Evolutionary conservation across 2,329 filamentous ascomycete genomes (phyloP).

Genomic region (Colletotrichum siamense): DNA sequence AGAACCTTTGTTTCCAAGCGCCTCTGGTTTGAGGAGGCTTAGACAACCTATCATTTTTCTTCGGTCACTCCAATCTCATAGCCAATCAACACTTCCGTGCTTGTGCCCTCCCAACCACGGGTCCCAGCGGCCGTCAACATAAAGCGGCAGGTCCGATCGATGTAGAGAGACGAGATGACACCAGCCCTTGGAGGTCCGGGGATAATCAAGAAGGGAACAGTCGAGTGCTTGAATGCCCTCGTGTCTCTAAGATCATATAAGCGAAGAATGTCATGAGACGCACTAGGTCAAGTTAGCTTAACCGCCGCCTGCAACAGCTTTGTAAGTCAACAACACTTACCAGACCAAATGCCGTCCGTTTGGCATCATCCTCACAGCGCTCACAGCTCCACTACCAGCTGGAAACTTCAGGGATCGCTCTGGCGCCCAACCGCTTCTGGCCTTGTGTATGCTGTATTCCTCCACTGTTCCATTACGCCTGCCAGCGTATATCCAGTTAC

Average conservation of each 20-base stretch:
- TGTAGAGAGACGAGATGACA: constrained; percentile 83
- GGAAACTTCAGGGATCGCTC: constrained; percentile 87
- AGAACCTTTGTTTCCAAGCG: background rate
- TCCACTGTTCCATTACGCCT: constrained; percentile 92
- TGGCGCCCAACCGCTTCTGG: constrained; percentile 69
- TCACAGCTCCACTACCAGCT: constrained; percentile 86
- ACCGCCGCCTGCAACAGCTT: background rate
- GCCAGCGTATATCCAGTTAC: constrained; percentile 93
- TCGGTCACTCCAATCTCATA: constrained; percentile 75
- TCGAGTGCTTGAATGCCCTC: constrained; percentile 71
- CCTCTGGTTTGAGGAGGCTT: background rate
- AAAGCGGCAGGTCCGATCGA: constrained; percentile 87
- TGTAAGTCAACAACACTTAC: constrained; percentile 27
- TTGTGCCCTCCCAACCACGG: constrained; percentile 90
- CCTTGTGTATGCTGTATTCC: constrained; percentile 88
- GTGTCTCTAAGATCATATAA: constrained; percentile 85
- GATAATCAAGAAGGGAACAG: constrained; percentile 94
- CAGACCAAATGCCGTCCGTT: constrained; percentile 93
- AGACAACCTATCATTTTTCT: constrained; percentile 3
- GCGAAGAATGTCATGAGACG: constrained; percentile 90
- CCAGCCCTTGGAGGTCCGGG: constrained; percentile 85
- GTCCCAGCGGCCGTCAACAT: constrained; percentile 94
- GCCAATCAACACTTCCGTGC: constrained; percentile 89
- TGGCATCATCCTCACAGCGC: constrained; percentile 86
- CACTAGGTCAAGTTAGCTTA: constrained; percentile 53